These are phyloP conservation scores for Boletus mariae DNA, from an alignment of 1,284 basidiomycete genomes.

Conservation along the genomic window DNA sequence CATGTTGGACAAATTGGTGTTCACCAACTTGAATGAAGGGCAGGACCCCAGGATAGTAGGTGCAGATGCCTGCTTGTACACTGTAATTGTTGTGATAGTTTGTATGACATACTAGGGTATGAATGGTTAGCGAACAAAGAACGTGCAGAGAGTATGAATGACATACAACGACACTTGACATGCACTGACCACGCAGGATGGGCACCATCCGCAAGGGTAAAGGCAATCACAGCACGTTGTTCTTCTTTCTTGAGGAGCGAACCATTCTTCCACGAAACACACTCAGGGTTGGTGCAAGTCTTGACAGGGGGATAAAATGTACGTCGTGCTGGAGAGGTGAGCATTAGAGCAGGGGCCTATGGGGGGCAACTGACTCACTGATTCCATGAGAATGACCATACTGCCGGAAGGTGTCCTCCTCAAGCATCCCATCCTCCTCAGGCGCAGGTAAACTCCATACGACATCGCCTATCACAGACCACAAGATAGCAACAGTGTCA, in stretches of 20 bases:
- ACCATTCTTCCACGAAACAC: neutral
- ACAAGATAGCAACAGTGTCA: neutral
- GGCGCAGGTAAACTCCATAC: too few species aligned
- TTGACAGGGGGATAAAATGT: neutral
- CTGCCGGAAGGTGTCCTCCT: neutral
- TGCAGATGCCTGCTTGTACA: accelerated
- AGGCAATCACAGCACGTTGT: neutral
- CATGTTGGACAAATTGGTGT: neutral
- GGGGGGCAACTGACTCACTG: neutral
- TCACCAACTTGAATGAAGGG: neutral
- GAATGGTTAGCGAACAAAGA: neutral
- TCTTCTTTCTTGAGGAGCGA: neutral
- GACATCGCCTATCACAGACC: too few species aligned
- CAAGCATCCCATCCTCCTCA: neutral
- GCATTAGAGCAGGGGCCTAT: too few species aligned
- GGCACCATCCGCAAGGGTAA: neutral
- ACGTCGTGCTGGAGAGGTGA: neutral
- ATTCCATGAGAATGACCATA: neutral
- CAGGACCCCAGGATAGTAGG: too few species aligned
- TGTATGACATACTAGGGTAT: neutral
- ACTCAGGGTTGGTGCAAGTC: neutral
- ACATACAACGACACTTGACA: neutral
- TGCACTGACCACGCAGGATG: neutral
- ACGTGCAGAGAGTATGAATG: neutral
- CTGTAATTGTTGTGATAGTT: neutral